Evolutionary conservation across 768 basidiomycete genomes (phyloP).

Genomic region (Xerocomellus chrysenteron): DNA sequence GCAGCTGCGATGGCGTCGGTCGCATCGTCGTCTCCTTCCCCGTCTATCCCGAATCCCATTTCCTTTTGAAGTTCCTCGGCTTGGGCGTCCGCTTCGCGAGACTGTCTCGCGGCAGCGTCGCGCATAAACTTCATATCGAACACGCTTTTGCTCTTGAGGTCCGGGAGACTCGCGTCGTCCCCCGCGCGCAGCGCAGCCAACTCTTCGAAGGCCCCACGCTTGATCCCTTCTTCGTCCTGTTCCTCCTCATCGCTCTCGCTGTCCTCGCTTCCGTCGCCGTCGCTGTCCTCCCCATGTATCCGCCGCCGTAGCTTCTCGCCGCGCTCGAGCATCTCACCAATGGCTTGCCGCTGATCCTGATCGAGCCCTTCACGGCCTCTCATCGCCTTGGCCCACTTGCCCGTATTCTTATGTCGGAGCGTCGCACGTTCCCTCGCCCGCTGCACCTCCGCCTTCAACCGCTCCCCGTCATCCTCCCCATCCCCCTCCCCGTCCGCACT

Average conservation of each 20-base stretch:
- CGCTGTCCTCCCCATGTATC: slow-evolving; percentile 69
- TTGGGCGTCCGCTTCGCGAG: slow-evolving; percentile 51
- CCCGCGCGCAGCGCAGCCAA: slow-evolving; percentile 50
- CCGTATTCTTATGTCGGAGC: slow-evolving; percentile 81
- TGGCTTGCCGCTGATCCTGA: slow-evolving; percentile 60
- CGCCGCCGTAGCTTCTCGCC: slow-evolving; percentile 76
- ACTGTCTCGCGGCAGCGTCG: slow-evolving; percentile 76
- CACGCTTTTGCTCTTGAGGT: slow-evolving; percentile 59
- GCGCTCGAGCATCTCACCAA: slow-evolving; percentile 82
- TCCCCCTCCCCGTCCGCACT: slow-evolving; percentile 27
- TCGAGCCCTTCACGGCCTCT: slow-evolving; percentile 66
- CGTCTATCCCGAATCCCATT: slow-evolving; percentile 47
- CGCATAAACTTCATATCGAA: slow-evolving; percentile 99
- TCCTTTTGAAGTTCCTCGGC: slow-evolving; percentile 75
- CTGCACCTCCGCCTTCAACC: slow-evolving; percentile 70
- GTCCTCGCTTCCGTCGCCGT: slow-evolving; percentile 50
- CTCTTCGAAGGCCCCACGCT: slow-evolving; percentile 75
- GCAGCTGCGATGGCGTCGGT: slow-evolving; percentile 29
- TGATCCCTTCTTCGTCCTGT: slow-evolving; percentile 49
- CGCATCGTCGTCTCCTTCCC: slow-evolving; percentile 30
- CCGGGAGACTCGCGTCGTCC: slow-evolving; percentile 28
- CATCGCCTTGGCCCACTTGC: slow-evolving; percentile 85
- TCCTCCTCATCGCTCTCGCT: slow-evolving; percentile 39
- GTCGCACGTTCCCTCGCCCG: slow-evolving; percentile 90
- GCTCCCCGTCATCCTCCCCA: slow-evolving; percentile 45